Evolutionary conservation across 2,329 filamentous ascomycete genomes (phyloP), one percentile per base, ranked within the genome.

Genomic region (Cytospora chrysosperma): DNA sequence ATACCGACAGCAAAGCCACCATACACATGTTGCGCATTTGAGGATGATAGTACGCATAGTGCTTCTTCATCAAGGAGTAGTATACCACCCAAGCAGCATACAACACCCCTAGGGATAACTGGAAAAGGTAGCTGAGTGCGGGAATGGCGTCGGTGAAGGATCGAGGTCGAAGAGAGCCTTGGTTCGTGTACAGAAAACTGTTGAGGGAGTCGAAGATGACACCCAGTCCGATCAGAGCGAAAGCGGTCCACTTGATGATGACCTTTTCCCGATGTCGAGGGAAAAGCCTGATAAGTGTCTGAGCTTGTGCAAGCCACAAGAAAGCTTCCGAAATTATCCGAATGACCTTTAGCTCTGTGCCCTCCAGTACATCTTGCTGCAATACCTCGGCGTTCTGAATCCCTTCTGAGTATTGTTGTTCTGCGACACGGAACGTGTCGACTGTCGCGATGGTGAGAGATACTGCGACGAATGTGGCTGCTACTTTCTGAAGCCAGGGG

Each of bases 201-300:
- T 97, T 96, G 64, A 98, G 84, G 55, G 90, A 92, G 72, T 90
- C 93, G 75, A 99, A 99, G 13, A 93, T 87, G 51, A 94, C 88
- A 73, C 98, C 94, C 65, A 97, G 83, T 0, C 92, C 86, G 71
- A 99, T 97, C 63, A 99, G 85, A 3, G 90, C 93, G 73, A 98
- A 97, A 1, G 94, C 95, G 19, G 94, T 92, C 94, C 94, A 99
- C 78, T 98, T 98, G 78, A 99, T 99, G 69, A 98, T 91, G 59
- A 98, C 88, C 78, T 98, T 98, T 77, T 99, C 95, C 72, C 96
- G 91, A 72, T 98, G 94, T 37, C 95, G 91, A 9, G 95, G 95
- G 70, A 99, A 99, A 1, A 99, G 82, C 59, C 95, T 90, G 70
- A 98, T 98, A 63, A 99, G 78, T 0, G 95, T 99, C 78, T 99